Conservation (phyloP, 2,329 filamentous ascomycete genomes). For the Periconia macrospinosa region DNA sequence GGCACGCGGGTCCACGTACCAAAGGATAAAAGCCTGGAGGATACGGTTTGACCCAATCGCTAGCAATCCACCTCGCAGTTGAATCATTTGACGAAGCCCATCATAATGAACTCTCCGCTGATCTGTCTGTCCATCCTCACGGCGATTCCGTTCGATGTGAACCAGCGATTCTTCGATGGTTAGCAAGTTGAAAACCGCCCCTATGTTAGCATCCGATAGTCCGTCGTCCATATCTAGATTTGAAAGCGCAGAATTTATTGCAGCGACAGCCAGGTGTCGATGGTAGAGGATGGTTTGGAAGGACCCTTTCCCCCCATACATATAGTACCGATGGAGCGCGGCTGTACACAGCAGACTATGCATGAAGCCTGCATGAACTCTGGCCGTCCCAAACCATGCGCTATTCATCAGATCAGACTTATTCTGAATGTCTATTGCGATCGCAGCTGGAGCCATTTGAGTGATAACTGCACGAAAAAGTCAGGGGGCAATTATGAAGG, state of each 20-base stretch:
- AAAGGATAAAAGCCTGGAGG: slow-evolving; percentile 46
- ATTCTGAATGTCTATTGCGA: slow-evolving; percentile 40
- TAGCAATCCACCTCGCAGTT: slow-evolving; percentile 36
- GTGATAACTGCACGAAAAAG: slow-evolving; percentile 26
- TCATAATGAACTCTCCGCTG: slow-evolving; percentile 37
- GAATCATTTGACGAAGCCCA: slow-evolving; percentile 39
- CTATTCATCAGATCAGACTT: slow-evolving; percentile 39
- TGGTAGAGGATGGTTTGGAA: slow-evolving; percentile 36
- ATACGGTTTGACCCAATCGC: slow-evolving; percentile 40
- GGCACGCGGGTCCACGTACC: slow-evolving; percentile 28
- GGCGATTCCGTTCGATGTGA: slow-evolving; percentile 11
- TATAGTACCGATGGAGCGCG: slow-evolving; percentile 37
- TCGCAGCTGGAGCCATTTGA: slow-evolving; percentile 40
- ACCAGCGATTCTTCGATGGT: slow-evolving; percentile 38
- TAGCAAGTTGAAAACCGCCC: slow-evolving; percentile 42
- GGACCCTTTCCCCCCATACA: slow-evolving; percentile 27
- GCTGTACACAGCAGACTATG: slow-evolving; percentile 41
- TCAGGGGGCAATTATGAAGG: slow-evolving; percentile 15
- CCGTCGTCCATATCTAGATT: slow-evolving; percentile 24
- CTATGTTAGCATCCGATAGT: slow-evolving; percentile 42
- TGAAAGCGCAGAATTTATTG: slow-evolving; percentile 36
- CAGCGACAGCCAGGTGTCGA: slow-evolving; percentile 35
- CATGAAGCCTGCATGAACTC: slow-evolving; percentile 41
- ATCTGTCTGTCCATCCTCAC: slow-evolving; percentile 30
- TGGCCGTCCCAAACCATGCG: slow-evolving; percentile 41